These are phyloP conservation scores for Cordyceps sp. DNA, from an alignment of 2,329 filamentous ascomycete genomes.

Conservation along the genomic window DNA sequence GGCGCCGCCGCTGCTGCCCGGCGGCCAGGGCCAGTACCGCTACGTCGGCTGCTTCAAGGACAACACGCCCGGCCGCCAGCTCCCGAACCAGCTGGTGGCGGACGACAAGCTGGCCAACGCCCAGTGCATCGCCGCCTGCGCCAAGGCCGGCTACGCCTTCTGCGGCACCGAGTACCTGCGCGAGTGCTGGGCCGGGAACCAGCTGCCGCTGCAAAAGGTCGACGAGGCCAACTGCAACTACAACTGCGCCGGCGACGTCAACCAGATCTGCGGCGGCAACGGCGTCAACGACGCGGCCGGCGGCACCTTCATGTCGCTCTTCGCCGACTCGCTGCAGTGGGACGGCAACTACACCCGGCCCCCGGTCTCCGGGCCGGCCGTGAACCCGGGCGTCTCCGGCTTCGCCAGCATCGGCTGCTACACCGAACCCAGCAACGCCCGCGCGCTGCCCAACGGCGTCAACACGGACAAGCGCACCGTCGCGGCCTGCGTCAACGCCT, in stretches of 20 bases:
- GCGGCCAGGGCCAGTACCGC: constrained; percentile 29
- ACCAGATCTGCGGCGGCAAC: constrained; percentile 37
- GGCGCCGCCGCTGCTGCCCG: constrained; percentile 26
- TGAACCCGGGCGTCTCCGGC: constrained; percentile 20
- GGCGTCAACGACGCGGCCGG: constrained; percentile 15
- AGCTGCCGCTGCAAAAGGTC: constrained; percentile 24
- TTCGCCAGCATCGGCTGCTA: constrained; percentile 21
- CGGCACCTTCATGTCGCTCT: constrained; percentile 29
- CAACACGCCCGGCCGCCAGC: constrained; percentile 35
- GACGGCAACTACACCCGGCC: constrained; percentile 11
- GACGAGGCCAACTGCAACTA: constrained; percentile 32
- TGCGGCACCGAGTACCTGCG: constrained; percentile 31
- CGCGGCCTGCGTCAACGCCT: constrained; percentile 15
- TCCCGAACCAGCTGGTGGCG: constrained; percentile 24
- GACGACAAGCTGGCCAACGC: constrained; percentile 23
- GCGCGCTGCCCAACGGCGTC: constrained; percentile 14
- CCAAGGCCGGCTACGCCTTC: constrained; percentile 16
- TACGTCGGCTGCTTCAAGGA: constrained; percentile 40
- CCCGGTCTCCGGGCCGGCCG: constrained; percentile 8
- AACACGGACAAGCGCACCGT: constrained; percentile 13
- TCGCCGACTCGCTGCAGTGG: constrained; percentile 18
- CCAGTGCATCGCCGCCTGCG: constrained; percentile 27
- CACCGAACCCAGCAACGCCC: constrained; percentile 14
- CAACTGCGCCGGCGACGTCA: constrained; percentile 28
- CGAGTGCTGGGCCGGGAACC: constrained; percentile 39